Conservation (phyloP, 148 eudicot species). For the Fagopyrum homotropicum region DNA sequence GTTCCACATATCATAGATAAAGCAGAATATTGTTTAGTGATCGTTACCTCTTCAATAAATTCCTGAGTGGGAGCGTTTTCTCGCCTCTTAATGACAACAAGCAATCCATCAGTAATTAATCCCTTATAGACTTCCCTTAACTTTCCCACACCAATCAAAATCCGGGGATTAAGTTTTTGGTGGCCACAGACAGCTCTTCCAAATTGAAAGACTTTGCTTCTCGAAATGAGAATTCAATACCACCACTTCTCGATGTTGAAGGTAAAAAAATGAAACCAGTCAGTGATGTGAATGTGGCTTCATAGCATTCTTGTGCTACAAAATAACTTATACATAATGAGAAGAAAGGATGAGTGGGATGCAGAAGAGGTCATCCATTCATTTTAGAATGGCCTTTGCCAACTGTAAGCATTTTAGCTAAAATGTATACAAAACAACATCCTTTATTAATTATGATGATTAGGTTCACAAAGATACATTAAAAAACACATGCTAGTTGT, state of each 20-base stretch:
- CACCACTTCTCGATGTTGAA: constrained; percentile 20
- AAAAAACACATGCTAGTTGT: no score
- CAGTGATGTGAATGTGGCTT: no score
- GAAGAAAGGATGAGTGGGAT: no score
- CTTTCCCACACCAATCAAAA: constrained; percentile 87
- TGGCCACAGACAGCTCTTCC: constrained; percentile 72
- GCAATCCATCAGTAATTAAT: constrained; percentile 77
- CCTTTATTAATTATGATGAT: no score
- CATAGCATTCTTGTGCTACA: no score
- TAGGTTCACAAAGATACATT: no score
- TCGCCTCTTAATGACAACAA: constrained; percentile 85
- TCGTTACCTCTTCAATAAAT: constrained; percentile 76
- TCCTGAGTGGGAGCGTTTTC: constrained; percentile 58
- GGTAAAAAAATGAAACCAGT: not conserved
- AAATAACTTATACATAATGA: no score
- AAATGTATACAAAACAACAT: no score
- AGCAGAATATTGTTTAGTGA: not conserved
- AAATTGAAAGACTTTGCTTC: constrained; percentile 64
- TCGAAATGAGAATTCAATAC: constrained; percentile 51
- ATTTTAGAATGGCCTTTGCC: no score
- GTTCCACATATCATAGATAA: no score
- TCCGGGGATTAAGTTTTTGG: constrained; percentile 63
- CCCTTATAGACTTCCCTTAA: constrained; percentile 94
- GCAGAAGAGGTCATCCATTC: no score
- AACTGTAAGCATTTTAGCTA: no score